Conservation (phyloP, 495 filamentous ascomycete species). For the Trichoderma asperelloides region DNA sequence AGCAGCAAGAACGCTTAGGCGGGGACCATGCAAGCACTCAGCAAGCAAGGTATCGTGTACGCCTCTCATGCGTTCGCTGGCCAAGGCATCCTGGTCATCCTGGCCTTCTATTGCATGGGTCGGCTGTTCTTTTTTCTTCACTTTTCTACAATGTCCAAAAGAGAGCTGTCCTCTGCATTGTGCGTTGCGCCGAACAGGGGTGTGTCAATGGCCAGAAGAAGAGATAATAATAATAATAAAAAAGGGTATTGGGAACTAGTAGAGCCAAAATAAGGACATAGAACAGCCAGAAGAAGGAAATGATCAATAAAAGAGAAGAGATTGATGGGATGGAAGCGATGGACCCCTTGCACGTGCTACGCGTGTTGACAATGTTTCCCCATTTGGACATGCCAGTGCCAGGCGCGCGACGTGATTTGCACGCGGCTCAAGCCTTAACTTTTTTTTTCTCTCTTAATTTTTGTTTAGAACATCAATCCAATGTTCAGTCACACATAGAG, state of each 20-base stretch:
- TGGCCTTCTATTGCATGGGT: background rate
- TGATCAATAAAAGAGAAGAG: background rate
- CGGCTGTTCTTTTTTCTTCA: background rate
- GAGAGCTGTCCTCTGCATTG: background rate
- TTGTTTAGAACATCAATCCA: background rate
- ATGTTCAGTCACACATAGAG: no score
- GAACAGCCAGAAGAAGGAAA: background rate
- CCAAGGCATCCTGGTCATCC: background rate
- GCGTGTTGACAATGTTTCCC: background rate
- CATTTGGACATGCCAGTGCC: background rate
- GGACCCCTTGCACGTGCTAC: background rate
- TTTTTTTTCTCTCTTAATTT: background rate
- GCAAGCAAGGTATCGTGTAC: slow-evolving; percentile 8
- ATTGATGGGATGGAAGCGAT: background rate
- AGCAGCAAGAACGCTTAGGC: background rate
- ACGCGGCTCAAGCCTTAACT: background rate
- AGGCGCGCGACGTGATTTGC: slow-evolving; percentile 5
- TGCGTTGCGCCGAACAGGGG: background rate
- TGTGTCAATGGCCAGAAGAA: background rate
- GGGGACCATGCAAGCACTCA: slow-evolving; percentile 7
- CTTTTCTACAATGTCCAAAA: background rate
- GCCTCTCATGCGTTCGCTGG: slow-evolving; percentile 6
- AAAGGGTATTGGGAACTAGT: no score
- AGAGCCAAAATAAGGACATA: background rate
- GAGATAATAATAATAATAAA: background rate